Base-by-base conservation (phyloP, 2,329 filamentous ascomycete species). In the Botrytis porri region DNA sequence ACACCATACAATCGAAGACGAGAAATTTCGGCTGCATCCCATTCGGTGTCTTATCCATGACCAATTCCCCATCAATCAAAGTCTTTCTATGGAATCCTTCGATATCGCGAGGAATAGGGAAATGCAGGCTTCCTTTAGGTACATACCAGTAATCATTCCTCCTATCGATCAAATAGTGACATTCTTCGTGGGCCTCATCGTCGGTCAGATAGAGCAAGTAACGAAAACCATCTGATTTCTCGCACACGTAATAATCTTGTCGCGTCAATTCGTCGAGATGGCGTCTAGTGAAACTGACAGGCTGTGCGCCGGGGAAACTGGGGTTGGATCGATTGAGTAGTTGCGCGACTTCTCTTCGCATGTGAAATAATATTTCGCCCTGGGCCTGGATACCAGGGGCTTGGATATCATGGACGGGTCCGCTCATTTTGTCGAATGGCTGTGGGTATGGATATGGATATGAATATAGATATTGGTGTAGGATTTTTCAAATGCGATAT, bases 91-190 rank as follows among this genome's bases (percentile, higher is more conserved):
- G 94, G 81, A 93, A 98, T 22, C 85, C 86, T 61, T 85, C 83
- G 18, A 88, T 86, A 76, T 92, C 87, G 61, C 88, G 85, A 54
- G 88, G 88, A 35, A 92, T 85, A 0, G 96, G 96, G 77, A 98
- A 95, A 82, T 97, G 94, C 37, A 98, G 87, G 73, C 85, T 87
- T 70, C 84, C 85, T 75, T 88, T 86, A 43, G 88, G 88, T 74
- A 98, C 89, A 80, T 88, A 94, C 88, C 95, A 97, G 85, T 96
- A 99, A 82, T 98, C 94, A 84, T 99, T 98, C 84, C 95, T 97
- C 80, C 96, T 94, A 84, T 99, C 95, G 83, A 99, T 97, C 73
- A 99, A 87, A 84, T 97, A 98, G 80, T 96, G 93, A 37, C 91
- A 88, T 81, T 97, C 94, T 66, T 81, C 77, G 71, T 84, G 85